Conservation (phyloP, 148 eudicot species). For the Diospyros kaki region DNA sequence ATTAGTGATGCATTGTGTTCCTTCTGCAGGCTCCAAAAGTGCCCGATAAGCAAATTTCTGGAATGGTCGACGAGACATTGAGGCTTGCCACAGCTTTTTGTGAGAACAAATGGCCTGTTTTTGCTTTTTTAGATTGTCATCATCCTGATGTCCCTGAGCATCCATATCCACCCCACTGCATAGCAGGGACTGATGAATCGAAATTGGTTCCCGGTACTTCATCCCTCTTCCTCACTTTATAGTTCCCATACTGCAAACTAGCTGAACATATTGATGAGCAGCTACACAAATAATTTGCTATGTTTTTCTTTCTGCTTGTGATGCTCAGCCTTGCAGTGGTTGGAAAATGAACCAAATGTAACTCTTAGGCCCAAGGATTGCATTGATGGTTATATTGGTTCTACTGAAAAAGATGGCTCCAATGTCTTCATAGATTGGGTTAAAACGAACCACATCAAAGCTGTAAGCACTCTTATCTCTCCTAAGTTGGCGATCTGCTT, state of each 20-base stretch:
- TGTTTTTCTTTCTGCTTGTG: constrained; percentile 4
- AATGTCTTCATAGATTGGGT: constrained; percentile 91
- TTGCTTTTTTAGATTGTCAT: constrained; percentile 79
- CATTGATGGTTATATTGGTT: constrained; percentile 86
- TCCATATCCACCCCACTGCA: constrained; percentile 95
- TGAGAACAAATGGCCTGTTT: constrained; percentile 68
- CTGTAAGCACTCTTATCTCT: constrained; percentile 42
- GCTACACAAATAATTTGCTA: neutral
- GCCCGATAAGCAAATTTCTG: constrained; percentile 59
- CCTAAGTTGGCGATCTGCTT: neutral
- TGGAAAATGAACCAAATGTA: constrained; percentile 79
- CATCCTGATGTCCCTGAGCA: constrained; percentile 87
- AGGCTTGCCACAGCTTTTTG: constrained; percentile 62
- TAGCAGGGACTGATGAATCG: constrained; percentile 72
- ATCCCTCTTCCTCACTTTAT: neutral
- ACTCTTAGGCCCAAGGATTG: constrained; percentile 81
- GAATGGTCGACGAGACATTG: constrained; percentile 72
- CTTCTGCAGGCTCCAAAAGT: constrained; percentile 59
- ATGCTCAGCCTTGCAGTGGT: constrained; percentile 66
- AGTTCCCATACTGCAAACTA: neutral
- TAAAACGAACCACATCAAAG: constrained; percentile 67
- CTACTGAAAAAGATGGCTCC: constrained; percentile 77
- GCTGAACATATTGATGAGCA: neutral
- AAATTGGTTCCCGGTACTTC: constrained; percentile 73
- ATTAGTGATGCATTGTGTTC: neutral